phyloP scores from a whole-genome alignment of 441 rosid species.

The Sinapis alba region DNA sequence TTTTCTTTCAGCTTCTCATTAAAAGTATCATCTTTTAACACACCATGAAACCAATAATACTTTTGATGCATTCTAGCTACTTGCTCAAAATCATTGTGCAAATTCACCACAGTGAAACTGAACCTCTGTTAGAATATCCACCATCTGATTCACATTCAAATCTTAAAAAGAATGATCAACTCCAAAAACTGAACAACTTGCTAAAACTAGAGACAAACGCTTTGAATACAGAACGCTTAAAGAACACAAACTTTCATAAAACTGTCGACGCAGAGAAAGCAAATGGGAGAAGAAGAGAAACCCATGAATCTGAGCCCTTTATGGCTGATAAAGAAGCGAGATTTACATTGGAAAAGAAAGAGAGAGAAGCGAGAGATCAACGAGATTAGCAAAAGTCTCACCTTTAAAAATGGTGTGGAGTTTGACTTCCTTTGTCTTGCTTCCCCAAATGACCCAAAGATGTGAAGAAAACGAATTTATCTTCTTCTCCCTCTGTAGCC shows the following conservation, averaged over 20 bases:
- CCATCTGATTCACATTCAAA: constrained; percentile 29
- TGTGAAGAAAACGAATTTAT: constrained; percentile 13
- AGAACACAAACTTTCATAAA: neutral
- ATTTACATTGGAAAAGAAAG: neutral
- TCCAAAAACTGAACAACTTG: neutral
- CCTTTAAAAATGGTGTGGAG: constrained; percentile 34
- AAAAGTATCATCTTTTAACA: constrained; percentile 25
- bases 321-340: constrained; percentile 10
- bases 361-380: constrained; percentile 30
- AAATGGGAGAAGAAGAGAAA: neutral
- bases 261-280: neutral
- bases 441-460: neutral
- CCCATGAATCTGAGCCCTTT: constrained; percentile 1
- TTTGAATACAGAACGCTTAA: neutral
- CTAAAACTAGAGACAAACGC: neutral
- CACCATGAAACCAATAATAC: neutral
- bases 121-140: constrained; percentile 17
- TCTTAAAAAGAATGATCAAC: neutral
- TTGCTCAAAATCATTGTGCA: constrained; percentile 27
- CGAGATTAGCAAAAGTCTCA: constrained; percentile 22
- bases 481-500: constrained; percentile 43
- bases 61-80: neutral
- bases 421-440: constrained; percentile 32
- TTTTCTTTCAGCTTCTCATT: constrained; percentile 1
- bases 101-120: constrained; percentile 20